Evolutionary conservation across 495 filamentous ascomycete genomes (phyloP).

Genomic region (Amphirosellinia nigrospora): DNA sequence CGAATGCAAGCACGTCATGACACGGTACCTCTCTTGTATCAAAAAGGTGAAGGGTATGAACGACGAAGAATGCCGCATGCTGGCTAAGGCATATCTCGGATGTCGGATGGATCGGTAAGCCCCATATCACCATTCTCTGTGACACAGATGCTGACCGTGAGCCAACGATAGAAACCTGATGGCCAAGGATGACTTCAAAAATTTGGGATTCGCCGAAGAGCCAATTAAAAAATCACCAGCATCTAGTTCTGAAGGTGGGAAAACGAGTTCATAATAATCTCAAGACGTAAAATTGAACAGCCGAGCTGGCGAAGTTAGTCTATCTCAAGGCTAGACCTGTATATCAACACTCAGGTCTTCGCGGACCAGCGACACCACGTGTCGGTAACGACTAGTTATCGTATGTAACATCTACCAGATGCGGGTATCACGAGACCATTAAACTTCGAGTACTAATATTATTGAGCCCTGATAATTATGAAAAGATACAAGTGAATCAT

Average conservation of each 20-base stretch:
- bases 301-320: neutral
- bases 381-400: neutral
- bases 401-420: neutral
- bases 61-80: conserved; percentile 77
- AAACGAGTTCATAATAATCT: neutral
- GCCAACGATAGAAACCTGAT: conserved; percentile 76
- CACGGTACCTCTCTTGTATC: conserved; percentile 81
- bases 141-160: neutral
- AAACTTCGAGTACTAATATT: neutral
- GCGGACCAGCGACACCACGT: neutral
- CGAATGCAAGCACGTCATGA: conserved; percentile 91
- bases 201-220: conserved; percentile 77
- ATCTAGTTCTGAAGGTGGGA: conserved; percentile 25
- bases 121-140: conserved; percentile 17
- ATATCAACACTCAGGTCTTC: conserved; percentile 1
- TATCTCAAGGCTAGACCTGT: conserved; percentile 4
- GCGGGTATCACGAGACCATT: neutral
- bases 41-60: conserved; percentile 82
- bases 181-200: conserved; percentile 91
- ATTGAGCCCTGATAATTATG: neutral
- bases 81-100: conserved; percentile 85
- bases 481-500: neutral
- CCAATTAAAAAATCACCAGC: conserved; percentile 41
- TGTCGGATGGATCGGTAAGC: conserved; percentile 94
- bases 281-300: neutral